Evolutionary conservation across 192 early-diverging fungal genomes (phyloP).

Genomic region (Backusella tuberculispora): DNA sequence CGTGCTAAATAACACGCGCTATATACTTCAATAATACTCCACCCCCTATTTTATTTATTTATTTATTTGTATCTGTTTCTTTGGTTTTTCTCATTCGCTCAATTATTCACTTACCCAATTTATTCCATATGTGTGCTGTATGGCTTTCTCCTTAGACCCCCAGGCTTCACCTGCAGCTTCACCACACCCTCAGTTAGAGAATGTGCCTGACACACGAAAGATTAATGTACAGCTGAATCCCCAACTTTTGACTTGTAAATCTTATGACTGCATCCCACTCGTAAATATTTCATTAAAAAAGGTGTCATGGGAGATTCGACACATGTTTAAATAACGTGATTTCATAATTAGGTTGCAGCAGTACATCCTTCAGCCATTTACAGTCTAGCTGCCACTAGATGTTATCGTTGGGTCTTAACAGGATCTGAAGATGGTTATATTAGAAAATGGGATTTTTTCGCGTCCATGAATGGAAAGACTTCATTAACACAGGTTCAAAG

Average conservation of each 20-base stretch:
- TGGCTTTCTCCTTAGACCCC: slow-evolving; percentile 16
- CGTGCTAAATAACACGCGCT: not conserved
- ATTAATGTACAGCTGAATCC: slow-evolving; percentile 18
- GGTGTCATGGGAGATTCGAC: not conserved
- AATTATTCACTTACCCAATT: not conserved
- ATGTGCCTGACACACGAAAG: slow-evolving; percentile 12
- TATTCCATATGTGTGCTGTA: not conserved
- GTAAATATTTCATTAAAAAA: slow-evolving; percentile 13
- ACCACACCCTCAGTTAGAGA: slow-evolving; percentile 24
- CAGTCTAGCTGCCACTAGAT: slow-evolving; percentile 64
- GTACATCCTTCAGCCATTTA: slow-evolving; percentile 73
- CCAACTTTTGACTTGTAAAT: slow-evolving; percentile 10
- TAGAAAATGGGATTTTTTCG: slow-evolving; percentile 91
- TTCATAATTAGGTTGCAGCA: slow-evolving; percentile 52
- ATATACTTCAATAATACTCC: not conserved
- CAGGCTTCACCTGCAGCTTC: slow-evolving; percentile 35
- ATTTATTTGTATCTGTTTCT: slow-evolving; percentile 11
- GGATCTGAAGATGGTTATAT: slow-evolving; percentile 95
- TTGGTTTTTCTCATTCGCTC: not conserved
- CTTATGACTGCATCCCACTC: slow-evolving; percentile 29
- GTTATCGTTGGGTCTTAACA: slow-evolving; percentile 83
- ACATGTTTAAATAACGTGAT: not conserved
- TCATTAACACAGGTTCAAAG: slow-evolving; percentile 84
- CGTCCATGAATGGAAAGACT: slow-evolving; percentile 81
- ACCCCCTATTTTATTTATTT: not conserved